Conservation (phyloP, 176 grass and related monocot species). For the Musa schizocarpa region DNA sequence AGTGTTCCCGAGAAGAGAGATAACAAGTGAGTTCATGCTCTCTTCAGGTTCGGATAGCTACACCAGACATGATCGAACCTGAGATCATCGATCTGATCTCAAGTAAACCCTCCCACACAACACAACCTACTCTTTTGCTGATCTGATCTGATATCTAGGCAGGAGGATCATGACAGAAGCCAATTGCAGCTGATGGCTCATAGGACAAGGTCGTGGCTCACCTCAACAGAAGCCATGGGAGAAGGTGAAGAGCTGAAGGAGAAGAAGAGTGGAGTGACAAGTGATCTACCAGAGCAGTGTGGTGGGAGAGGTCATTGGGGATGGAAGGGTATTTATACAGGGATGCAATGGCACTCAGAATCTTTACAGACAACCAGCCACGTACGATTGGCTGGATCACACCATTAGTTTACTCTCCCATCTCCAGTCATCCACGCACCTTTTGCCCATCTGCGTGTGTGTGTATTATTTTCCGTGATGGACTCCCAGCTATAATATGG, state of each 20-base stretch:
- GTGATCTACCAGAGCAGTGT: neutral
- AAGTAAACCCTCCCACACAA: no score
- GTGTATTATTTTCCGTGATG: neutral
- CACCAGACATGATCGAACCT: no score
- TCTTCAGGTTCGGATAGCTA: no score
- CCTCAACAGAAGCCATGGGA: slow-evolving; percentile 5
- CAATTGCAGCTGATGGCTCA: no score
- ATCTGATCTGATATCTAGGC: neutral
- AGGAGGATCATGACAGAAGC: no score
- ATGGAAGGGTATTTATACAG: slow-evolving; percentile 1
- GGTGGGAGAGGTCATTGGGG: neutral
- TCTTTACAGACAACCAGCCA: neutral
- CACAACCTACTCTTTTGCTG: neutral
- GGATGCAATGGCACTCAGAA: neutral
- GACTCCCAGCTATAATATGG: no score
- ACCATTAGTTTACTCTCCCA: neutral
- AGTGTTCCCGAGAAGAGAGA: no score
- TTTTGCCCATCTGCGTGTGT: neutral
- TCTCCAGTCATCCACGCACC: neutral
- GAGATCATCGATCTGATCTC: no score
- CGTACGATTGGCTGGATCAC: neutral
- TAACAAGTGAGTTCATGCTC: no score
- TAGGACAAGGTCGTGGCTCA: neutral
- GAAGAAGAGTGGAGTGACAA: neutral
- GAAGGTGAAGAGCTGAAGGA: neutral